Evolutionary conservation across 129 eudicot genomes (phyloP).

Genomic region (Ambrosia artemisiifolia): DNA sequence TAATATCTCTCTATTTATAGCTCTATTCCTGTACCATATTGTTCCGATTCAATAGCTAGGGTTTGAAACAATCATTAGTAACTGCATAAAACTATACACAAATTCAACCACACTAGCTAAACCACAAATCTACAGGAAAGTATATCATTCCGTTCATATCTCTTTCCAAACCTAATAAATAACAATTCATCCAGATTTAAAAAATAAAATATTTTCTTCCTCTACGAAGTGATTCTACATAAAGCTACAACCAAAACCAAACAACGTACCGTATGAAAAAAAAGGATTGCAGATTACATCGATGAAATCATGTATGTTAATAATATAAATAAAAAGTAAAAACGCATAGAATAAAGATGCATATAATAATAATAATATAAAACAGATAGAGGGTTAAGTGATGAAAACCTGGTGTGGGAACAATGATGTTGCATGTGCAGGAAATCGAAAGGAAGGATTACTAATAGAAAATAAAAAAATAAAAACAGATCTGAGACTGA

Average conservation of each 20-base stretch:
- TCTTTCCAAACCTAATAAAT: background rate
- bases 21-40: background rate
- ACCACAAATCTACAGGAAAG: background rate
- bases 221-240: slow-evolving; percentile 5
- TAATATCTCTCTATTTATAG: background rate
- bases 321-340: background rate
- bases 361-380: background rate
- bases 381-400: slow-evolving; percentile 11
- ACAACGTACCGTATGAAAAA: background rate
- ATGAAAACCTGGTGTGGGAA: background rate
- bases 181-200: background rate
- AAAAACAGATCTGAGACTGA: slow-evolving; percentile 31
- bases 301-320: background rate
- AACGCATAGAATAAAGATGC: background rate
- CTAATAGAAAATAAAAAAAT: background rate
- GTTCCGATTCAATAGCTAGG: background rate
- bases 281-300: background rate
- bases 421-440: slow-evolving; percentile 20
- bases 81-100: background rate
- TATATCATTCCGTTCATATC: background rate
- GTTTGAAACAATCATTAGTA: background rate
- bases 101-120: background rate
- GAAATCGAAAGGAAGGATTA: background rate
- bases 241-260: background rate
- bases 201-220: background rate